Conservation (phyloP, 2,329 filamentous ascomycete species). For the Sporothrix brunneoviolacea region DNA sequence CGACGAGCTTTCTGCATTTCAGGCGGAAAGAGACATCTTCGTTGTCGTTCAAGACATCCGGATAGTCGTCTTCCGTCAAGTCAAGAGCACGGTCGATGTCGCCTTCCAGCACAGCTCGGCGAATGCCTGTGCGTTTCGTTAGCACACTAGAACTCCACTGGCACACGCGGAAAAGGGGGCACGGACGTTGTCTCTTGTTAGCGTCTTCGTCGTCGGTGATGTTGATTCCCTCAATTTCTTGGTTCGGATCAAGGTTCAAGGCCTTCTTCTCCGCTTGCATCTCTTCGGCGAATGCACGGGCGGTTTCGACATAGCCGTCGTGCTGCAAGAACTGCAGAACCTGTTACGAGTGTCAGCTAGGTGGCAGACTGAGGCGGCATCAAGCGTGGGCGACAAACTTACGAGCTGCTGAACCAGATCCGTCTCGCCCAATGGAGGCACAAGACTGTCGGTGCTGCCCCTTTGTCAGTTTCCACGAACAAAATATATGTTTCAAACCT, state of each 20-base stretch:
- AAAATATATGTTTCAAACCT: too few species aligned
- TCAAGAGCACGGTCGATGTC: conserved; percentile 89
- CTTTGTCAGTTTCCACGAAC: background rate
- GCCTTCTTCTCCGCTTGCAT: conserved; percentile 66
- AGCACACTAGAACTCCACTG: background rate
- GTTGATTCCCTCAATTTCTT: conserved; percentile 52
- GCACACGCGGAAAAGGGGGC: conserved; percentile 3
- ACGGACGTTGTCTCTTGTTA: conserved; percentile 74
- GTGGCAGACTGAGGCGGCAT: too few species aligned
- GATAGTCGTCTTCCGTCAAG: conserved; percentile 71
- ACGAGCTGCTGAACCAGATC: conserved; percentile 76
- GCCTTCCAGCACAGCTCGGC: conserved; percentile 79
- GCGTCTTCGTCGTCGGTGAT: conserved; percentile 80
- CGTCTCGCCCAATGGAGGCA: conserved; percentile 62
- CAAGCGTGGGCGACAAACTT: too few species aligned
- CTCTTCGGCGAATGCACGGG: conserved; percentile 78
- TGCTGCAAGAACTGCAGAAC: conserved; percentile 84
- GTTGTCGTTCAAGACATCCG: conserved; percentile 70
- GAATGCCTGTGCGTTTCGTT: conserved; percentile 57
- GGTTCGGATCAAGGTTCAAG: conserved; percentile 51
- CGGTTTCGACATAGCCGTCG: conserved; percentile 92
- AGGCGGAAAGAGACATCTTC: conserved; percentile 82
- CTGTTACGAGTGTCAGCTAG: conserved; percentile 23
- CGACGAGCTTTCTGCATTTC: conserved; percentile 85
- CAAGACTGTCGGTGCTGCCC: conserved; percentile 50